Evolutionary conservation across 495 filamentous ascomycete genomes (phyloP).

Genomic region (Neurospora terricola): DNA sequence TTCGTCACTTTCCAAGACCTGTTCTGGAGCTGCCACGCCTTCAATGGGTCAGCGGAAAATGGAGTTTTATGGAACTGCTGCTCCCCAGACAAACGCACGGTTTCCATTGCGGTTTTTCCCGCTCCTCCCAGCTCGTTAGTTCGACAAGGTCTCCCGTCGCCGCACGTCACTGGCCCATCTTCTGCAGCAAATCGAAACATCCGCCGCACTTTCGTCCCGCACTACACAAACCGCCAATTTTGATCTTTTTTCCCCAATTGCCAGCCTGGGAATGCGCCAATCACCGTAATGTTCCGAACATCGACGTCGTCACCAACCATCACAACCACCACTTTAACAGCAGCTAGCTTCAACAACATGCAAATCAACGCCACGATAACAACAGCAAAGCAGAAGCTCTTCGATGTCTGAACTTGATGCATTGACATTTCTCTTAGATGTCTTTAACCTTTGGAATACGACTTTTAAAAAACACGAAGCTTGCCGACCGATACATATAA

Average conservation of each 20-base stretch:
- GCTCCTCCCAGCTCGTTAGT: neutral
- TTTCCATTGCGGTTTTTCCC: neutral
- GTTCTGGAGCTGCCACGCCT: neutral
- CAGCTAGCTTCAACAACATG: neutral
- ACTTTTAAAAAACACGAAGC: neutral
- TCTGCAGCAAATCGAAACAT: neutral
- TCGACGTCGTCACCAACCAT: neutral
- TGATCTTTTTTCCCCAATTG: neutral
- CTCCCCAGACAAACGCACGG: neutral
- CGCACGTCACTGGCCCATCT: neutral
- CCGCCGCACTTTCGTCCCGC: neutral
- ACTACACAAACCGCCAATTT: neutral
- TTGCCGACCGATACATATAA: neutral
- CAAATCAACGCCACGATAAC: neutral
- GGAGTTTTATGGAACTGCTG: neutral
- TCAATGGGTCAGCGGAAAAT: neutral
- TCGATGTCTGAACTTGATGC: neutral
- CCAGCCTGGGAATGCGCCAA: neutral
- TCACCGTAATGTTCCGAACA: neutral
- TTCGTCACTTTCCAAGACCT: neutral
- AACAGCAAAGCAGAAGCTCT: neutral
- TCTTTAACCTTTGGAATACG: neutral
- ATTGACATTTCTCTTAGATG: neutral
- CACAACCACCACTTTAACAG: neutral
- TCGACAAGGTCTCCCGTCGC: neutral